These are phyloP conservation scores for Thielaviopsis cerberus DNA, from an alignment of 2,329 filamentous ascomycete genomes.

Conservation along the genomic window DNA sequence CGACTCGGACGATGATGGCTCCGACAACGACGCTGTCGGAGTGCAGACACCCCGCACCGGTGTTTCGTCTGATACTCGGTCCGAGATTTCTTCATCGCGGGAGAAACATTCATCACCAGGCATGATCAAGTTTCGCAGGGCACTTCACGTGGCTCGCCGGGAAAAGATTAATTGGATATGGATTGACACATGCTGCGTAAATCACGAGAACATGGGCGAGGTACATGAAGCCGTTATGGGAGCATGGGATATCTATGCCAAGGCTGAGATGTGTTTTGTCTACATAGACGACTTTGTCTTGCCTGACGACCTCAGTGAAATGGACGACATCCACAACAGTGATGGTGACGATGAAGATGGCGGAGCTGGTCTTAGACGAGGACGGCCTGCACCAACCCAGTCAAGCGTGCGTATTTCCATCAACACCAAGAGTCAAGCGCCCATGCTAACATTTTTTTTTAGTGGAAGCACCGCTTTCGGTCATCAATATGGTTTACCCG, in stretches of 20 bases:
- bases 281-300: conserved; percentile 14
- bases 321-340: conserved; percentile 5
- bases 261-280: conserved; percentile 15
- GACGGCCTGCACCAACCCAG: not conserved
- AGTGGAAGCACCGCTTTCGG: conserved; percentile 10
- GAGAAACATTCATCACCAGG: conserved; percentile 2
- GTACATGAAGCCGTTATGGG: conserved; percentile 17
- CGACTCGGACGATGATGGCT: conserved; percentile 2
- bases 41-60: conserved; percentile 5
- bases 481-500: conserved; percentile 12
- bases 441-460: too few species aligned
- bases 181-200: conserved; percentile 18
- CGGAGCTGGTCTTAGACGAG: conserved; percentile 6
- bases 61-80: conserved; percentile 3
- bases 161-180: conserved; percentile 16
- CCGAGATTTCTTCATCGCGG: not conserved
- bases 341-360: conserved; percentile 2
- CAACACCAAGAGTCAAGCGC: too few species aligned
- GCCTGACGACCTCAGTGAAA: conserved; percentile 6
- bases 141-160: conserved; percentile 2
- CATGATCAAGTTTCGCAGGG: conserved; percentile 7
- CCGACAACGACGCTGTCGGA: not conserved
- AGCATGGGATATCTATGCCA: conserved; percentile 16
- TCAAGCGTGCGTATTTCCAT: conserved; percentile 6
- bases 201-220: conserved; percentile 16